A percentile compares a stretch with the other conserved stretches of the same genome.
Conservation (phyloP, 768 basidiomycete genomes). For the Leucogyrophana mollusca region DNA sequence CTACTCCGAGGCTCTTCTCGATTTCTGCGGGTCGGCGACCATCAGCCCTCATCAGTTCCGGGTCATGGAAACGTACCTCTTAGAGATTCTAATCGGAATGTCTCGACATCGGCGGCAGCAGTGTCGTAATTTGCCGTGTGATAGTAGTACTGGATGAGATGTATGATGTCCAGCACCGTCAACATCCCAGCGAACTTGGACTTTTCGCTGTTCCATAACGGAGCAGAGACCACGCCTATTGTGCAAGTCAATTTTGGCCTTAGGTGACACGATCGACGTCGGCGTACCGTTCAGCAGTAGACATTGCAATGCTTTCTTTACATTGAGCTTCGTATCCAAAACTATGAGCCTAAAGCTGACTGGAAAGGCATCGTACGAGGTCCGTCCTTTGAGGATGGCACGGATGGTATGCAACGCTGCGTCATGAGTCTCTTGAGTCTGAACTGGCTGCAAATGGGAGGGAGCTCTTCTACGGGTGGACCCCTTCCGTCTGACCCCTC, state of each 20-base stretch:
- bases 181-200: constrained; percentile 98
- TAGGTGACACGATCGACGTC: not conserved
- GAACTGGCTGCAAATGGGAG: constrained; percentile 56
- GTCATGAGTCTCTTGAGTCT: constrained; percentile 63
- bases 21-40: constrained; percentile 59
- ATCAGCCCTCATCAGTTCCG: not conserved
- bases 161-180: constrained; percentile 98
- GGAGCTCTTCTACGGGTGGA: constrained; percentile 56
- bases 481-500: constrained; percentile 46
- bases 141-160: constrained; percentile 98
- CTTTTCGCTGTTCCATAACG: constrained; percentile 94
- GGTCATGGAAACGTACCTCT: constrained; percentile 57
- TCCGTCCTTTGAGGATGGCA: constrained; percentile 78
- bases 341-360: constrained; percentile 97
- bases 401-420: constrained; percentile 71
- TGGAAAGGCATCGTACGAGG: constrained; percentile 95
- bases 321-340: constrained; percentile 92
- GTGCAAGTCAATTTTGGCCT: not conserved
- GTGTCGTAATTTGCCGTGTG: constrained; percentile 77
- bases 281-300: constrained; percentile 72
- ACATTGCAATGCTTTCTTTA: constrained; percentile 92
- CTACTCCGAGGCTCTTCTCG: constrained; percentile 89
- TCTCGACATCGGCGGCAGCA: constrained; percentile 89
- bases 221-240: constrained; percentile 94
- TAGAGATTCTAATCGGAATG: constrained; percentile 83